Base-by-base conservation (phyloP, 2,329 filamentous ascomycete species). In the Epichloe typhina region DNA sequence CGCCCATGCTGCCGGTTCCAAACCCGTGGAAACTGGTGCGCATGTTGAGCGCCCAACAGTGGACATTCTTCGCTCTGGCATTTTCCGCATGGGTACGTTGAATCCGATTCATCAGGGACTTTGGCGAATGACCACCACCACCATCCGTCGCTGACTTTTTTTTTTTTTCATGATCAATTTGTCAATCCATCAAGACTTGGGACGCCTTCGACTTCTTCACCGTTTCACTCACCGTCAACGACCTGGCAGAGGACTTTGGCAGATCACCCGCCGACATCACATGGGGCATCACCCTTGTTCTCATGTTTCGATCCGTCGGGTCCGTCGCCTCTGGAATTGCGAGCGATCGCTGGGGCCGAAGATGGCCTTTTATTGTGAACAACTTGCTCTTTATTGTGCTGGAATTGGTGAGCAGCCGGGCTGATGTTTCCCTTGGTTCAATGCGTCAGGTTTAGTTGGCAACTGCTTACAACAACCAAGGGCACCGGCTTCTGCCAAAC, bases 331-430 rank as follows among this genome's bases (percentile, higher is more conserved):
- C 80, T 50, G 77, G 77, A 54, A 68, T 79, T 26, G 73, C 73
- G 0, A 66, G 72, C 19, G 77, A 81, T 64, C 69, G 75, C 37
- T 81, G 77, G 55, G 77, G 77, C 4, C 67, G 77, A 46, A 80
- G 79, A 61, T 87, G 84, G 82, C 84, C 84, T 1, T 88, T 89
- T 69, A 74, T 89, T 13, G 61, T 84, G 53, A 89, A 89, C 67
- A 86, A 88, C 66, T 53, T 87, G 21, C 71, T 90, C 19, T 80
- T 90, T 52, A 83, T 86, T 38, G 63, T 82, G 5, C 72, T 90
- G 9, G 84, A 90, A 64, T 72, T 89, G 59, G 83, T 83, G 60
- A 67, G 71, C 63, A 19, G 17, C 17, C 17, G 17, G n/a, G 3
- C 6, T 31, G 4, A 19, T 19, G n/a, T 13, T 2, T 19, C 37